Base-by-base conservation (phyloP, 805 yeast species). In the Blastobotrys terrestris region DNA sequence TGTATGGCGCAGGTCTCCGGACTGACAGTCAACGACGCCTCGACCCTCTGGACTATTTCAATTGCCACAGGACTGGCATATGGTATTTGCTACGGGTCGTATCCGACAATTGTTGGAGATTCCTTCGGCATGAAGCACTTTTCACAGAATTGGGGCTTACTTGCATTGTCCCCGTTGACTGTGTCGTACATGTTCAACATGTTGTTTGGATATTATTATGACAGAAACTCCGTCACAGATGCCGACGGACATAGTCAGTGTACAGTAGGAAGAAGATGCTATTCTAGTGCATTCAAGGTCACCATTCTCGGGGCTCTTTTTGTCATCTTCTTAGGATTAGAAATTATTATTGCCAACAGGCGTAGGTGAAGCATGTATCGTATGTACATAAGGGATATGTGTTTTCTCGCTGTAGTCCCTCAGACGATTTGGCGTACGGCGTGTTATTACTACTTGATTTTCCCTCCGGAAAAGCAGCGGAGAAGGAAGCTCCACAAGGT, bases 71-170 rank as follows among this genome's bases (percentile, higher is more conserved):
- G 95, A 0, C 70, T 83, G 39, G 84, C 83, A 41, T 87, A 87
- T 67, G 95, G 95, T 0, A 77, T 81, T 56, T 74, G 83, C 19
- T 84, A 84, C 68, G 85, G 91, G 48, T 74, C 84, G 6, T 77
- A 79, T 67, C 94, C 95, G 3, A 80, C 86, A n/a, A 78, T 87
- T 18, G 76, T 84, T n/a, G 78, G 88, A 15, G 92, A 87, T 58
- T 67, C 76, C 7, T 86, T 85, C 68, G 94, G 94, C 1, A 77
- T 87, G 71, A 72, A 72, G 15, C 73, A 77, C 50, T 84, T 85
- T 60, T 78, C 87, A 5, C 80, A 77, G 58, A 84, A 84, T 61
- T 86, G 90, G 87, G 95, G 95, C 0, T 63, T 82, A 39, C 75
- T 84, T 19, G 81, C 83, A 8, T 62, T 84, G 50, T 80, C 90